Conservation (phyloP, 2,329 filamentous ascomycete genomes). For the Paracamarosporium sp. region DNA sequence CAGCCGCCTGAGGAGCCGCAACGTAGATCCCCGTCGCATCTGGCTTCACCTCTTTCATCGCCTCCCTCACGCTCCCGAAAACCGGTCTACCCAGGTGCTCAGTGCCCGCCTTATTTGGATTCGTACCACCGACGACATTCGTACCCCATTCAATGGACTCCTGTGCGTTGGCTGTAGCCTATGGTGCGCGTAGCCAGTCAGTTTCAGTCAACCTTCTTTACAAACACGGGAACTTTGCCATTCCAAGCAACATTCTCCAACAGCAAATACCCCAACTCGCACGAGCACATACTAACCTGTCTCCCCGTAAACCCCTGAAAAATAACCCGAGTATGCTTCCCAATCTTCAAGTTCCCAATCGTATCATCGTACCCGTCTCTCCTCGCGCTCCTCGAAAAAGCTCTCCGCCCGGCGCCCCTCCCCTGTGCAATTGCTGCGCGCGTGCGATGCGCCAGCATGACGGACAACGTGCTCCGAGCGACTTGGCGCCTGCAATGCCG, state of each 20-base stretch:
- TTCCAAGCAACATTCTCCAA: too few species aligned
- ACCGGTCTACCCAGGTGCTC: slow-evolving; percentile 78
- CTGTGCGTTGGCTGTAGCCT: slow-evolving; percentile 77
- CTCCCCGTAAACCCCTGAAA: slow-evolving; percentile 76
- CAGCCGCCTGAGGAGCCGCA: slow-evolving; percentile 73
- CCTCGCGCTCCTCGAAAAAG: slow-evolving; percentile 37
- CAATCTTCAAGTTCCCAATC: slow-evolving; percentile 70
- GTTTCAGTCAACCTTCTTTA: too few species aligned
- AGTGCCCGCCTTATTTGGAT: slow-evolving; percentile 68
- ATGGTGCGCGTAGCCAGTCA: slow-evolving; percentile 20
- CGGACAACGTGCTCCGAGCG: too few species aligned
- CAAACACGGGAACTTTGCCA: too few species aligned
- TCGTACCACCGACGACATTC: slow-evolving; percentile 80
- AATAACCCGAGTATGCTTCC: slow-evolving; percentile 69
- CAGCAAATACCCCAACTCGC: too few species aligned
- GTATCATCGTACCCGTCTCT: slow-evolving; percentile 64
- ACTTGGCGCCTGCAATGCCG: too few species aligned
- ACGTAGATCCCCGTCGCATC: slow-evolving; percentile 83
- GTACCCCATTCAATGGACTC: slow-evolving; percentile 81
- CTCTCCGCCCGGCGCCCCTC: too few species aligned
- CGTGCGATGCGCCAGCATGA: slow-evolving; percentile 16
- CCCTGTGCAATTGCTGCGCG: too few species aligned
- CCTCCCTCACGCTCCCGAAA: slow-evolving; percentile 71
- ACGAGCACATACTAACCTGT: slow-evolving; percentile 37
- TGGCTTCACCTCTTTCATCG: slow-evolving; percentile 73